Evolutionary conservation across 768 basidiomycete species (phyloP).

Genomic region (Lepiota venenata): DNA sequence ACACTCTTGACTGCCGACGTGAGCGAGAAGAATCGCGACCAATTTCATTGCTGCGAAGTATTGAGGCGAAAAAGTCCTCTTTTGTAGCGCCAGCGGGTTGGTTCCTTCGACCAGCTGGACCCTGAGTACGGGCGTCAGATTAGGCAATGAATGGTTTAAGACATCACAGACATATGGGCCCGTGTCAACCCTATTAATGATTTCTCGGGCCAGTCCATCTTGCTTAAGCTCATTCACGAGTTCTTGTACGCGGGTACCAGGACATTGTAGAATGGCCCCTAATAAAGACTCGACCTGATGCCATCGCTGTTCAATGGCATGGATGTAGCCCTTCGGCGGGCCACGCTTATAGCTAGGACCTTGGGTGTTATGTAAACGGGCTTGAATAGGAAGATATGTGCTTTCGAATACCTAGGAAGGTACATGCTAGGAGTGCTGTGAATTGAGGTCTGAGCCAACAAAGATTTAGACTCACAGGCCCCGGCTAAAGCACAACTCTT

Average conservation of each 20-base stretch:
- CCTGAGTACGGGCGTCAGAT: conserved; percentile 34
- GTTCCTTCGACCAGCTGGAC: conserved; percentile 61
- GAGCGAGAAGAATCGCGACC: conserved; percentile 56
- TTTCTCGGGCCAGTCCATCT: conserved; percentile 76
- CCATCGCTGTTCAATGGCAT: conserved; percentile 89
- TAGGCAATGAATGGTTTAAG: conserved; percentile 8
- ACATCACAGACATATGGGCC: conserved; percentile 67
- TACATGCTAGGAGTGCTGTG: conserved; percentile 45
- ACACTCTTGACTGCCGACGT: conserved; percentile 70
- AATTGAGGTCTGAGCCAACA: conserved; percentile 14
- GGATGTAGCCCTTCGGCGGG: conserved; percentile 88
- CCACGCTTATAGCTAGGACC: conserved; percentile 82
- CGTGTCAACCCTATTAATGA: conserved; percentile 70
- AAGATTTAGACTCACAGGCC: conserved; percentile 36
- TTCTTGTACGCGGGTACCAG: conserved; percentile 59
- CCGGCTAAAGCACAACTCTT: conserved; percentile 61
- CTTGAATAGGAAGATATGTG: not conserved
- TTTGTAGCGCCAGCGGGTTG: conserved; percentile 64
- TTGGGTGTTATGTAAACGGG: conserved; percentile 20
- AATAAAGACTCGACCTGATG: conserved; percentile 91
- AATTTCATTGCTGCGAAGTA: conserved; percentile 55
- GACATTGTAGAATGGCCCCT: conserved; percentile 74
- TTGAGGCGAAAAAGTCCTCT: conserved; percentile 76
- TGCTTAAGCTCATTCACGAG: conserved; percentile 61
- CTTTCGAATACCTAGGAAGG: conserved; percentile 50